Evolutionary conservation across 2,329 filamentous ascomycete genomes (phyloP).

Genomic region (Botryotinia calthae): DNA sequence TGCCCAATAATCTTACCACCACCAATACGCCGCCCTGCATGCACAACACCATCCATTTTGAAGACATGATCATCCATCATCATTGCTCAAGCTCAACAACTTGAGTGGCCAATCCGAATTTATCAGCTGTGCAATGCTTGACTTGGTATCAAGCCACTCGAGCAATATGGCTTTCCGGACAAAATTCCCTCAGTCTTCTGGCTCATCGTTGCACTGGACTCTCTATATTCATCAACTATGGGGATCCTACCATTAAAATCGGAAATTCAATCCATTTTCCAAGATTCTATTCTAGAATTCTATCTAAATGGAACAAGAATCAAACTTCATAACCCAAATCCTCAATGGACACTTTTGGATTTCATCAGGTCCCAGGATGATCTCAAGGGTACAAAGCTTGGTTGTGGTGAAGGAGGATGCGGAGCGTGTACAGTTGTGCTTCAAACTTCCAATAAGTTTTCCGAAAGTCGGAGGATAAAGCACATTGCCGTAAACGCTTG

Average conservation of each 20-base stretch:
- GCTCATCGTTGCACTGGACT: background rate
- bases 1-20: background rate
- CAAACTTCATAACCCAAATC: constrained; percentile 80
- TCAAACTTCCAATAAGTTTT: constrained; percentile 61
- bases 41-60: background rate
- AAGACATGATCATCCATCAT: background rate
- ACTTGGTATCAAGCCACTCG: background rate
- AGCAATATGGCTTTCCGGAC: background rate
- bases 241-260: constrained; percentile 24
- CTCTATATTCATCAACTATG: constrained; percentile 20
- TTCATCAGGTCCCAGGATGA: constrained; percentile 77
- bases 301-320: constrained; percentile 91
- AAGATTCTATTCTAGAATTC: constrained; percentile 65
- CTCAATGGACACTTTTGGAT: constrained; percentile 85
- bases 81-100: background rate
- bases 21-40: background rate
- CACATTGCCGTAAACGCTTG: constrained; percentile 95
- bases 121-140: background rate
- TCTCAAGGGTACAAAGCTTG: constrained; percentile 89
- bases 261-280: constrained; percentile 27
- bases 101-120: background rate
- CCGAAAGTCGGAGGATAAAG: constrained; percentile 74
- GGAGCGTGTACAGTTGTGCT: constrained; percentile 93
- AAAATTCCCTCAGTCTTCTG: background rate
- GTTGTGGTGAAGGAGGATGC: constrained; percentile 92